Conservation (phyloP, 2,329 filamentous ascomycete genomes). For the Sarocladiaceae sp. region DNA sequence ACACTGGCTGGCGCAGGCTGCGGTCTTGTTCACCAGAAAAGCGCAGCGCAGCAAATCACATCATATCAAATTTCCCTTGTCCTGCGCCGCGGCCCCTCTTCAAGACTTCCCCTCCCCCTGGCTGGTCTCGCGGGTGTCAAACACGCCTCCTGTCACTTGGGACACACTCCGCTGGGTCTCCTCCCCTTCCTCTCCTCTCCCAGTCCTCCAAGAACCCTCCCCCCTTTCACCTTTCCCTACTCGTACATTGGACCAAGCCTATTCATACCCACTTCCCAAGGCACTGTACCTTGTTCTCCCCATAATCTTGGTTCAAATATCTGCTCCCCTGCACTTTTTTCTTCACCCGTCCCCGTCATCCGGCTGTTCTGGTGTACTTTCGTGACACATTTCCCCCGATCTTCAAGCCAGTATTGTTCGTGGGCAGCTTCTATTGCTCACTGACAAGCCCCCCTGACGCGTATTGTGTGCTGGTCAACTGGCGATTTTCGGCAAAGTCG, state of each 20-base stretch:
- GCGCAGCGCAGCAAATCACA: conserved; percentile 5
- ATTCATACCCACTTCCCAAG: conserved; percentile 19
- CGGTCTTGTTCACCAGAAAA: background rate
- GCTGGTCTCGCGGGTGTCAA: conserved; percentile 10
- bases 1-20: background rate
- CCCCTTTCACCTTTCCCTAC: conserved; percentile 1
- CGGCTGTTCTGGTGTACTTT: conserved; percentile 9
- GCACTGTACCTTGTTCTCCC: conserved; percentile 16
- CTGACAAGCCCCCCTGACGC: background rate
- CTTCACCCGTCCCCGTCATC: conserved; percentile 18
- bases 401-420: conserved; percentile 4
- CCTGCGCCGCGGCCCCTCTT: conserved; percentile 7
- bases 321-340: conserved; percentile 18
- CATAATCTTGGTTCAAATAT: conserved; percentile 22
- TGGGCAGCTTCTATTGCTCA: conserved; percentile 5
- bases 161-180: conserved; percentile 3
- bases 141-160: conserved; percentile 10
- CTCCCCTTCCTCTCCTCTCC: conserved; percentile 7
- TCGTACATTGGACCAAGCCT: conserved; percentile 7
- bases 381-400: conserved; percentile 7
- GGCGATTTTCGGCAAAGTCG: background rate
- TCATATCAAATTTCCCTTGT: conserved; percentile 10
- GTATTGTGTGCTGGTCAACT: background rate
- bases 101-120: background rate
- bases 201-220: background rate